A percentile compares a stretch with the other conserved stretches of the same genome.
Conservation (phyloP, 208 protist species). For the Leishmania guyanensis region DNA sequence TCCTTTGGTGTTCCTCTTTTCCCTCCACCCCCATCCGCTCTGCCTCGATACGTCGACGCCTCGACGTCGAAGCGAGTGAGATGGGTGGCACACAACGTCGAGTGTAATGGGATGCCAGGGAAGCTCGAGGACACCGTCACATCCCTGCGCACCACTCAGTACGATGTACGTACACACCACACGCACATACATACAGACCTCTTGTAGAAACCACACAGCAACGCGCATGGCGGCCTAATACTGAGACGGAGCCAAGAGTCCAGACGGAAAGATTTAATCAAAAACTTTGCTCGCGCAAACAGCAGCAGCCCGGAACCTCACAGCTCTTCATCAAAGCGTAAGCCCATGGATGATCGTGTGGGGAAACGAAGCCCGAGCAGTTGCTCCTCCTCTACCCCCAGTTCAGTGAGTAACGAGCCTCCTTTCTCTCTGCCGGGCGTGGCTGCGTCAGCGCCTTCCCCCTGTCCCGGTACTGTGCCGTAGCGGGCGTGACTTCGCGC, state of each 20-base stretch:
- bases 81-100: not conserved
- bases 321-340: not conserved
- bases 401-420: slow-evolving; percentile 27
- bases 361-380: slow-evolving; percentile 66
- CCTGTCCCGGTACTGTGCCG: slow-evolving; percentile 18
- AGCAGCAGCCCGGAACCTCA: not conserved
- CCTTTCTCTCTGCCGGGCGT: not conserved
- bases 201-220: not conserved
- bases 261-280: no score
- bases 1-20: no score
- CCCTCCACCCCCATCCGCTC: not conserved
- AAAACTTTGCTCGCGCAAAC: not conserved
- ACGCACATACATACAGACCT: not conserved
- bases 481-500: slow-evolving; percentile 25
- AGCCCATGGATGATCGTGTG: slow-evolving; percentile 43
- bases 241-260: not conserved
- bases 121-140: not conserved
- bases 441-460: not conserved
- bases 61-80: not conserved
- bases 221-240: not conserved
- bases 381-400: slow-evolving; percentile 47
- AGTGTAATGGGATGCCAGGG: not conserved
- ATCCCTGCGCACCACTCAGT: not conserved
- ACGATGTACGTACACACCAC: not conserved
- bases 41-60: no score